Evolutionary conservation across 805 yeast genomes (phyloP).

Genomic region (Cyberlindnera americana): DNA sequence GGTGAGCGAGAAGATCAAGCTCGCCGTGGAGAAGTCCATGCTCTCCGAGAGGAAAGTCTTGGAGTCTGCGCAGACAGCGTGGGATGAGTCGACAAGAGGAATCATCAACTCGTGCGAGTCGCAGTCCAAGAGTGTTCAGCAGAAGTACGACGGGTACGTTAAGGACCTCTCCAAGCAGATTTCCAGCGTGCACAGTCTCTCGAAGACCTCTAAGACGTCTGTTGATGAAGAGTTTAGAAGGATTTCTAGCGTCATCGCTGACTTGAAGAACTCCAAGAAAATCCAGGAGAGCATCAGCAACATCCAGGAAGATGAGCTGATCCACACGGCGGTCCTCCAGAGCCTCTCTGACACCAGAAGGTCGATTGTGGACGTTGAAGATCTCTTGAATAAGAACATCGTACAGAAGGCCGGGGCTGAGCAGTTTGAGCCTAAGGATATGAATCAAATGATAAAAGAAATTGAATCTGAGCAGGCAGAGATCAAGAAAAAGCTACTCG

Average conservation of each 20-base stretch:
- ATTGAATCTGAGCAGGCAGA: slow-evolving; percentile 25
- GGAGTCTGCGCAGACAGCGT: slow-evolving; percentile 12
- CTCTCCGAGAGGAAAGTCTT: slow-evolving; percentile 18
- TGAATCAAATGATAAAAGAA: slow-evolving; percentile 22
- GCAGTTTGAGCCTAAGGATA: slow-evolving; percentile 21
- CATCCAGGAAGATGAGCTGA: slow-evolving; percentile 5
- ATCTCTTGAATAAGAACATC: slow-evolving; percentile 7
- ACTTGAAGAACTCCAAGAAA: slow-evolving; percentile 8
- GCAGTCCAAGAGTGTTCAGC: slow-evolving; percentile 9
- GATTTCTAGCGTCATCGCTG: slow-evolving; percentile 8
- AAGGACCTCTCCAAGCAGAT: slow-evolving; percentile 9
- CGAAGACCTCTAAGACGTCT: slow-evolving; percentile 11
- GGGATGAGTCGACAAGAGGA: slow-evolving; percentile 23
- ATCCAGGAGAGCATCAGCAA: slow-evolving; percentile 5
- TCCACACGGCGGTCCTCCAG: slow-evolving; percentile 3
- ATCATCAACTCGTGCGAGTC: slow-evolving; percentile 23
- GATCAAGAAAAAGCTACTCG: slow-evolving; percentile 23
- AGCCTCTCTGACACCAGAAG: neutral
- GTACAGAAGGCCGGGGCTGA: slow-evolving; percentile 13
- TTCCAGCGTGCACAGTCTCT: slow-evolving; percentile 17
- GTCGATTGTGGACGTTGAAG: neutral
- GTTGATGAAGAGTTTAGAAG: slow-evolving; percentile 21
- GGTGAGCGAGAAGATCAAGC: slow-evolving; percentile 13
- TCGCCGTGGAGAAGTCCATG: slow-evolving; percentile 19
- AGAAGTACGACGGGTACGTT: slow-evolving; percentile 12